Base-by-base conservation (phyloP, 148 eudicot genomes). In the Vaccinium darrowii region DNA sequence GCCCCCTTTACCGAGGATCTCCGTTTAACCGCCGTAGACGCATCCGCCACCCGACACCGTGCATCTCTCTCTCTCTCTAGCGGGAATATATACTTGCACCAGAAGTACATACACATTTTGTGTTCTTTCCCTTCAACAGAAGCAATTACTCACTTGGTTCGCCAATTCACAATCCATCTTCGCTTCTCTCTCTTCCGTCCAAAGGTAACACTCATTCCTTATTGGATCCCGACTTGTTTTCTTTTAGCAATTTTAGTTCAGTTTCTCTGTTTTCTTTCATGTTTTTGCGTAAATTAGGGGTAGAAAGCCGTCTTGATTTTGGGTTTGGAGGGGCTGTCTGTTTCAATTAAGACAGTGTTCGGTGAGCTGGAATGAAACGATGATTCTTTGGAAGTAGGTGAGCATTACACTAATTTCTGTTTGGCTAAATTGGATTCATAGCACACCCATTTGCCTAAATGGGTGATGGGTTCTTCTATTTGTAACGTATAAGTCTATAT, bases 61-160 rank as follows among this genome's bases (percentile, higher is more conserved):
- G 60, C 19, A 16, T 53, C 58, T 54, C 58, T 52, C 56, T 53
- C 14, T 13, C 57, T 56, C 67, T 21, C 67, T 6, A 2, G 67
- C 23, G 2, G 67, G 23, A 60, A 60, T 19, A 60, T 60, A 18
- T 60, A 60, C 65, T 60, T 60, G 67, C 25, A 60, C 67, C 67
- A 60, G 25, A 7, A 1, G n/a, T 23, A 2, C 71, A 11, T 11
- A 67, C 30, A 25, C 73, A 25, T 67, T 67, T 25, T 27, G 39
- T 67, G 73, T 8, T 39, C 78, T 62, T 65, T 84, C 82, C 82
- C 86, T 52, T 82, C 67, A 7, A 43, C 43, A 82, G 73, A 78
- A 65, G 30, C 52, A 57, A 84, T 84, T 4, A 15, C 14, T 72
- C 79, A 54, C 73, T 15, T 52, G 30, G 47, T 49, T 82, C 57